Evolutionary conservation across 2,329 filamentous ascomycete genomes (phyloP).

Genomic region (Cercospora sojina): DNA sequence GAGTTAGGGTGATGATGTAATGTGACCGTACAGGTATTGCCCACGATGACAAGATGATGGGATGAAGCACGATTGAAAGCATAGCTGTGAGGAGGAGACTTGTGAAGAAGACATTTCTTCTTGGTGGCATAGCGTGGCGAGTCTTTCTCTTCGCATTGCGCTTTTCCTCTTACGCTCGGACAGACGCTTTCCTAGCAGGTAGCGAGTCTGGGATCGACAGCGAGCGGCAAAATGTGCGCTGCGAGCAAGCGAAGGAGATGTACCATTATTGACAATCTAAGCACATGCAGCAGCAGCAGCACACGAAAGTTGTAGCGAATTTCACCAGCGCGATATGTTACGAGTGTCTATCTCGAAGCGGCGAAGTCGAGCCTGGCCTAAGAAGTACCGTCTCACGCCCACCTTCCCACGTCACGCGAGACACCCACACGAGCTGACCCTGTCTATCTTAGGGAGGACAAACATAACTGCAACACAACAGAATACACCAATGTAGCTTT

Average conservation of each 20-base stretch:
- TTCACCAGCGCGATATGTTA: neutral
- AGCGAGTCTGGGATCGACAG: neutral
- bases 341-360: neutral
- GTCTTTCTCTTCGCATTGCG: neutral
- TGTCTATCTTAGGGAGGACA: neutral
- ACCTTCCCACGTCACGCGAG: neutral
- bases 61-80: neutral
- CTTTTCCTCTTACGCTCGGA: neutral
- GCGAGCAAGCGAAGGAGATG: neutral
- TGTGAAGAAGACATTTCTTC: neutral
- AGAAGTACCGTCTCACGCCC: neutral
- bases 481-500: constrained; percentile 1
- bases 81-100: neutral
- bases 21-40: neutral
- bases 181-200: neutral
- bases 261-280: constrained; percentile 3
- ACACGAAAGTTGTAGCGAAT: neutral
- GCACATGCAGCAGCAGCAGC: neutral
- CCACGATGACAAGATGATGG: constrained; percentile 1
- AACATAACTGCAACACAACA: neutral
- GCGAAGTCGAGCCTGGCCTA: neutral
- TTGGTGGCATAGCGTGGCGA: neutral
- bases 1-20: neutral
- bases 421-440: neutral
- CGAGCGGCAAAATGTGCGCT: neutral